Evolutionary conservation across 108 stramenopile genomes (phyloP), one percentile per base, ranked within the genome.

Genomic region (Cyclotella cryptica): DNA sequence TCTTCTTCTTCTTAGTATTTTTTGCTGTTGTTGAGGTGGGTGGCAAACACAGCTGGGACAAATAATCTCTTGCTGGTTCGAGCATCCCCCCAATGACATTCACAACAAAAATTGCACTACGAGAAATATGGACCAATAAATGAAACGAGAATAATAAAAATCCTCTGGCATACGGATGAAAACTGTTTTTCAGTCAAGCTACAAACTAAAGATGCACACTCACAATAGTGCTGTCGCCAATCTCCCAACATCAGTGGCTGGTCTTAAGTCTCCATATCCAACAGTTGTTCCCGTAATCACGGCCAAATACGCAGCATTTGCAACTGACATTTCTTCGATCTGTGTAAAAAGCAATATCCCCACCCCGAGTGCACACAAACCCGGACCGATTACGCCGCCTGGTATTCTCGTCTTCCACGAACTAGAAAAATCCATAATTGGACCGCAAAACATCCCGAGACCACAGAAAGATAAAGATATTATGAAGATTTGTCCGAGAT

Each of bases 391-490:
- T 26, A 62, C 60, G 17, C 85, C 85, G 40, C 88, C 88, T 3
- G 88, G 85, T 26, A 86, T 71, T 30, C 62, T 60, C 1, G 72
- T 51, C n/a, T 52, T 72, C 88, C 88, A 88, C 0, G 83, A 81
- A 10, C 83, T 78, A 19, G 88, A 66, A 52, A 86, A 44, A 14
- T 61, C 72, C 75, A 88, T 72, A 7, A 88, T 69, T 53, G 88
- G 88, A 30, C 88, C 88, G 63, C 85, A 84, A 65, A 88, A 86
- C 53, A 88, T 84, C 9, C 88, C 88, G 26, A 88, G 66, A 24
- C 88, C 88, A 71, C 43, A 64, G 28, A 88, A 77, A 9, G 83
- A 71, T 27, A 84, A 62, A n/a, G 74, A 19, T 0, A 80, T 54
- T 39, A 88, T 69, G 57, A 88, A 88, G 18, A 85, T 24, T 60